Evolutionary conservation across 257 asterid species (phyloP), one percentile per base, ranked within the genome.

Genomic region (Galeopsis tetrahit): DNA sequence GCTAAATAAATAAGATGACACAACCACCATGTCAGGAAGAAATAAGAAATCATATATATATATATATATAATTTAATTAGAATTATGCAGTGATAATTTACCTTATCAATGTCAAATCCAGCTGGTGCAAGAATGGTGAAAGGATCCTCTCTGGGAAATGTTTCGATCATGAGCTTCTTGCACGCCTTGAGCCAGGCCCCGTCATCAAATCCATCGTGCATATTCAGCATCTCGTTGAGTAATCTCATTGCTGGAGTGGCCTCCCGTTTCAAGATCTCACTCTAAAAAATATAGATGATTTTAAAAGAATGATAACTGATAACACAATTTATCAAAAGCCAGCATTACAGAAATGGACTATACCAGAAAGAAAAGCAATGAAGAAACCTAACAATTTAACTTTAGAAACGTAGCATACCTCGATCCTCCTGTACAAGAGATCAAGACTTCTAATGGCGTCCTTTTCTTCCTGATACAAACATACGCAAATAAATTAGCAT

Each of bases 61-160:
- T n/a, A n/a, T n/a, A n/a, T n/a, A n/a, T 1, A 21, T 0, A 21
- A 21, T 21, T 21, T 0, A 21, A 21, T 21, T 35, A 13, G 43
- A 53, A 51, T 15, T 1, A 6, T 66, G 7, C 2, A 59, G 13
- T 33, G 33, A 13, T 21, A 44, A 17, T 11, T 48, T 84, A 91
- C 98, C 95, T 80, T 89, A 63, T 89, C 93, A 69, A 94, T 84
- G 86, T 94, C 93, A 35, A 91, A 94, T 71, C 99, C 99, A 62
- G 90, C 78, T 1, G 97, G 99, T 49, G 85, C 93, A 71, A 94
- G 94, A 75, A 94, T 89, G 80, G 93, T 94, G 79, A 88, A 94
- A 53, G 99, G 99, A 78, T 94, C 99, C 77, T 94, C 99, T 56
- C 95, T 80, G 36, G 98, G 99, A 77, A 94, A 91, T 35, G 97